These are phyloP conservation scores for thale cress (Arabidopsis thaliana) DNA, from an alignment of 345 rosid genomes.

Conservation along the genomic window DNA sequence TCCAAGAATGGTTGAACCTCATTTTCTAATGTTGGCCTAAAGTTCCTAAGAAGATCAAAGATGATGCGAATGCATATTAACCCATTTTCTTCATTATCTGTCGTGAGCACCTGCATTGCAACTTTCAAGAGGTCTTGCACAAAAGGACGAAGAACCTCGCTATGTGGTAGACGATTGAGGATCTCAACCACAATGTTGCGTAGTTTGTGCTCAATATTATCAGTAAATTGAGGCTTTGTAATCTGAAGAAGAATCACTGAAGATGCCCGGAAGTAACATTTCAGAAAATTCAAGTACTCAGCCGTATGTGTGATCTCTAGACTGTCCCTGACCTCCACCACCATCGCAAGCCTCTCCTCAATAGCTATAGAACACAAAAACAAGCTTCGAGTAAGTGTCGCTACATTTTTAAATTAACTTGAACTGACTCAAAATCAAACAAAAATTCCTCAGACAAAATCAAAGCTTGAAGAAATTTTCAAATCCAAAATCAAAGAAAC, in stretches of 20 bases:
- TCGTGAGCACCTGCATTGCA: conserved; percentile 95
- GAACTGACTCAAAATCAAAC: conserved; percentile 3
- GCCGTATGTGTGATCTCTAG: conserved; percentile 94
- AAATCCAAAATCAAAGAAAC: conserved; percentile 4
- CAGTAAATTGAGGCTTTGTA: conserved; percentile 85
- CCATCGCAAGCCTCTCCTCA: conserved; percentile 79
- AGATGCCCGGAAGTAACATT: conserved; percentile 87
- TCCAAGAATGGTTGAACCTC: conserved; percentile 97
- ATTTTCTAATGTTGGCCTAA: conserved; percentile 82
- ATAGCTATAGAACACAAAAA: conserved; percentile 59
- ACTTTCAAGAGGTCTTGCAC: conserved; percentile 95
- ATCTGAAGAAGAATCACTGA: conserved; percentile 73
- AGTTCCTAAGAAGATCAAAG: conserved; percentile 89
- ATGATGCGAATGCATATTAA: conserved; percentile 89
- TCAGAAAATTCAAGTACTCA: conserved; percentile 89
- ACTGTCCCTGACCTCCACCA: conserved; percentile 89
- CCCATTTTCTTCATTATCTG: conserved; percentile 97
- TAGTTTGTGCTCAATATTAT: conserved; percentile 87
- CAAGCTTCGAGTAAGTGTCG: conserved; percentile 7
- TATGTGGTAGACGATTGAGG: conserved; percentile 90
- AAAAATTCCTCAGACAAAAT: background rate
- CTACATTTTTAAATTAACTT: background rate
- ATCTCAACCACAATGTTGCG: conserved; percentile 89
- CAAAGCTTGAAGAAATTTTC: background rate
- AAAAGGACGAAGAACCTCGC: conserved; percentile 97